Evolutionary conservation across 176 grass and related monocot genomes (phyloP).

Genomic region (Lolium perenne): DNA sequence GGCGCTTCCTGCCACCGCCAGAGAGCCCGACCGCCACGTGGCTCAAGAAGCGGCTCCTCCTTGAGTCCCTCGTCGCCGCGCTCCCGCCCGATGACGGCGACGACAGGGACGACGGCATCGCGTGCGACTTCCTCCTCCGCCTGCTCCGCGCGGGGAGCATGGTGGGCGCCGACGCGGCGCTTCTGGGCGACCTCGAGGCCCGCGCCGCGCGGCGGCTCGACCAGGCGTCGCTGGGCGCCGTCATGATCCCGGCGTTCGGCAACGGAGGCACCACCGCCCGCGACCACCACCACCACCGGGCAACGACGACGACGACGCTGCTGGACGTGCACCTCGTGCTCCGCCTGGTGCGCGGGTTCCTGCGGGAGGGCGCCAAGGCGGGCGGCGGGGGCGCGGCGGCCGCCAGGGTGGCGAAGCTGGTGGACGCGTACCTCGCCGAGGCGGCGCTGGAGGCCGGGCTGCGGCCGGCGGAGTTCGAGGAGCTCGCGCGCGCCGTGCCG

Average conservation of each 20-base stretch:
- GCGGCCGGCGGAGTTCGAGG: conserved; percentile 71
- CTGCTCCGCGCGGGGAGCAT: conserved; percentile 68
- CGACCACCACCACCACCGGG: background rate
- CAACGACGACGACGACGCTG: conserved; percentile 24
- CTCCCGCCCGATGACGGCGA: conserved; percentile 58
- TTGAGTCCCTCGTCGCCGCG: conserved; percentile 78
- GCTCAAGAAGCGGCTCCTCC: conserved; percentile 80
- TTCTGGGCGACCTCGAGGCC: conserved; percentile 69
- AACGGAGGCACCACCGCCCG: background rate
- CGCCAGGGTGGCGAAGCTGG: conserved; percentile 72
- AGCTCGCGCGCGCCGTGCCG: conserved; percentile 71
- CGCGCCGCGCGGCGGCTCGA: conserved; percentile 74
- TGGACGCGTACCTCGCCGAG: conserved; percentile 85
- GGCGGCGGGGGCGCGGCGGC: conserved; percentile 56
- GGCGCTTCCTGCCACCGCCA: conserved; percentile 47
- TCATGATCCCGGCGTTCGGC: conserved; percentile 78
- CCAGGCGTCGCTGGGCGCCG: conserved; percentile 69
- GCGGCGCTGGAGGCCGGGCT: conserved; percentile 78
- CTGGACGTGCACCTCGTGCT: conserved; percentile 78
- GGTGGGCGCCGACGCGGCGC: conserved; percentile 62
- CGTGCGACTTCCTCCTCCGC: conserved; percentile 74
- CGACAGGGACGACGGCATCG: conserved; percentile 35
- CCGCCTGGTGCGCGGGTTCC: conserved; percentile 65
- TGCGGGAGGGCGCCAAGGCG: conserved; percentile 27
- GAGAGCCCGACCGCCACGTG: conserved; percentile 85